A percentile compares a stretch with the other conserved stretches of the same genome.
Evolutionary conservation across 1,284 basidiomycete genomes (phyloP).

Genomic region (Hypsizygus ulmarius): DNA sequence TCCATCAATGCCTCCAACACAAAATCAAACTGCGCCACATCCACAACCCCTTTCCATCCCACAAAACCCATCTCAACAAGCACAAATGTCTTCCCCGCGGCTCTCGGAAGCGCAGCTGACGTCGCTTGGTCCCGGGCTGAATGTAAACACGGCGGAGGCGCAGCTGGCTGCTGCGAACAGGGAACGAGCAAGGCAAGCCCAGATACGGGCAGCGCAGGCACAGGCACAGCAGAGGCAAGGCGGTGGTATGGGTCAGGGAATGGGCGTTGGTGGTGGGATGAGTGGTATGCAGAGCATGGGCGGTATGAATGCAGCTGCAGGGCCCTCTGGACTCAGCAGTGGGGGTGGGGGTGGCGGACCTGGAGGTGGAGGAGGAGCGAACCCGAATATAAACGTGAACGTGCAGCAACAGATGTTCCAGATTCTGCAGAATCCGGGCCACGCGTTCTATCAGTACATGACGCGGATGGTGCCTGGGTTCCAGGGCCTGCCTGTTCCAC

Average conservation of each 20-base stretch:
- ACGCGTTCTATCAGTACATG: constrained; percentile 60
- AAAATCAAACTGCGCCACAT: neutral
- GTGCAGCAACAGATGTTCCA: constrained; percentile 46
- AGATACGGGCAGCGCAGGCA: constrained; percentile 38
- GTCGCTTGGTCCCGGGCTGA: constrained; percentile 13
- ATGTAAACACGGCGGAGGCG: constrained; percentile 26
- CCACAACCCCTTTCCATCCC: neutral
- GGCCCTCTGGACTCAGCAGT: constrained; percentile 13
- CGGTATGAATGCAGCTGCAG: constrained; percentile 11
- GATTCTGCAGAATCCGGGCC: constrained; percentile 52
- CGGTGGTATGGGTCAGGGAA: constrained; percentile 1
- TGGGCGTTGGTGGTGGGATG: constrained; percentile 13
- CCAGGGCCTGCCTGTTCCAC: constrained; percentile 43
- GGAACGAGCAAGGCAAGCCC: constrained; percentile 43
- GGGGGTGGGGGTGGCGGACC: constrained; percentile 4
- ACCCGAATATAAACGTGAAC: constrained; percentile 10
- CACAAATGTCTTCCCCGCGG: constrained; percentile 12
- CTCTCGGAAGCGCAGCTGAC: constrained; percentile 17
- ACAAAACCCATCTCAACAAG: neutral
- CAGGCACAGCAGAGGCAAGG: constrained; percentile 22
- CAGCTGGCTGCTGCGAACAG: constrained; percentile 33
- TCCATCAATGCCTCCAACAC: neutral
- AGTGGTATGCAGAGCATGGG: constrained; percentile 8
- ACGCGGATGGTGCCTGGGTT: constrained; percentile 52
- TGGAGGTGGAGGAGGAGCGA: constrained; percentile 1